These are phyloP conservation scores for Sisymbrium irio DNA, from an alignment of 345 rosid genomes.

Conservation along the genomic window DNA sequence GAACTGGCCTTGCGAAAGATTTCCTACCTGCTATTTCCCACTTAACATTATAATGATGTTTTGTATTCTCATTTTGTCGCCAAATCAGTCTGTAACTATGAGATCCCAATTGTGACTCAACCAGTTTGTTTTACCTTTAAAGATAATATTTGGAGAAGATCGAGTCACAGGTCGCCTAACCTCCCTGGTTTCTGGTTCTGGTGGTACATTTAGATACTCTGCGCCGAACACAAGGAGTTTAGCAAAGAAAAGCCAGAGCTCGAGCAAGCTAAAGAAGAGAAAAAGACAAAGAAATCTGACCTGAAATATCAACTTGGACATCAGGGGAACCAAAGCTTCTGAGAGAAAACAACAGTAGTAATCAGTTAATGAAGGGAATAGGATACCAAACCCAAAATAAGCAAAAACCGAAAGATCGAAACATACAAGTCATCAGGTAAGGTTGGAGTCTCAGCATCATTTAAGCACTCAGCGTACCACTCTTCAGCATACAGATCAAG, in stretches of 20 bases:
- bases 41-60: neutral
- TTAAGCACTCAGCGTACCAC: constrained; percentile 74
- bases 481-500: constrained; percentile 61
- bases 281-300: constrained; percentile 28
- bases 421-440: constrained; percentile 67
- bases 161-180: constrained; percentile 51
- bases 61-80: neutral
- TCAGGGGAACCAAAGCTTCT: constrained; percentile 57
- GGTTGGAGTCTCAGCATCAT: constrained; percentile 52
- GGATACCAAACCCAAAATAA: constrained; percentile 13
- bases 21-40: constrained; percentile 55
- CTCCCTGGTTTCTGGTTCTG: constrained; percentile 39
- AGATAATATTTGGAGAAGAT: constrained; percentile 59
- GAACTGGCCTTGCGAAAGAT: constrained; percentile 57
- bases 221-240: constrained; percentile 14
- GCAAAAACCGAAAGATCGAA: neutral
- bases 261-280: neutral
- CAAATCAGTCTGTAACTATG: neutral
- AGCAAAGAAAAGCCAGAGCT: neutral
- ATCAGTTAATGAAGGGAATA: constrained; percentile 23
- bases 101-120: neutral
- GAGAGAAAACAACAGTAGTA: constrained; percentile 23
- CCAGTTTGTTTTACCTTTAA: constrained; percentile 55
- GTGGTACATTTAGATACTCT: constrained; percentile 57
- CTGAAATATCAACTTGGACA: constrained; percentile 60